Conservation (phyloP, 345 rosid genomes). For the Citrus maxima region DNA sequence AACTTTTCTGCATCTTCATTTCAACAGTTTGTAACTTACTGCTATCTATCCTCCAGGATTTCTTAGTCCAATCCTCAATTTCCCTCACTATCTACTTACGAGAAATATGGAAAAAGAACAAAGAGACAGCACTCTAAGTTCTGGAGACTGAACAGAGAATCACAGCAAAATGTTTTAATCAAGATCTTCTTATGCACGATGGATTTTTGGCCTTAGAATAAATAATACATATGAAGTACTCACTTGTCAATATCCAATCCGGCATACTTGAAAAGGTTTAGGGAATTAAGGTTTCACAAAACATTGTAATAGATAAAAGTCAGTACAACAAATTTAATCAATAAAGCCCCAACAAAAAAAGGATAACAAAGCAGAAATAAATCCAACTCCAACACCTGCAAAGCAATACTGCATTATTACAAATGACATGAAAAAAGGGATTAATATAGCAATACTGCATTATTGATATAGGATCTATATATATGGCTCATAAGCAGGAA, state of each 20-base stretch:
- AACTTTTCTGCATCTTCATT: too few relatives aligned
- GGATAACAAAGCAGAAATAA: slow-evolving; percentile 96
- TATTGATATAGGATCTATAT: background rate
- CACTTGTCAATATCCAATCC: slow-evolving; percentile 97
- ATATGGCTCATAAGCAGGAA: background rate
- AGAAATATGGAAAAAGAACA: slow-evolving; percentile 94
- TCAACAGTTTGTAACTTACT: too few relatives aligned
- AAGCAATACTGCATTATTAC: slow-evolving; percentile 21
- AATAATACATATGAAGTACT: slow-evolving; percentile 31
- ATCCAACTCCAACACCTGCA: slow-evolving; percentile 98
- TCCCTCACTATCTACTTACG: slow-evolving; percentile 39
- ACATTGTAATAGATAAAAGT: slow-evolving; percentile 17
- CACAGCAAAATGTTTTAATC: slow-evolving; percentile 8
- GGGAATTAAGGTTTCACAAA: slow-evolving; percentile 68
- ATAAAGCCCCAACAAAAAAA: slow-evolving; percentile 20
- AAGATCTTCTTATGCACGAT: background rate
- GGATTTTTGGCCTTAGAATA: background rate
- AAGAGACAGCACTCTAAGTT: slow-evolving; percentile 98
- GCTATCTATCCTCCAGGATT: too few relatives aligned
- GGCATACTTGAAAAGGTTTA: slow-evolving; percentile 96
- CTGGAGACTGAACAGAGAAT: slow-evolving; percentile 65
- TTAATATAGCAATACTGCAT: background rate
- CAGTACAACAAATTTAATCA: background rate
- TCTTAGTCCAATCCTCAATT: too few relatives aligned
- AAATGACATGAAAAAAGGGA: background rate